phyloP scores from a whole-genome alignment of 75 land plant genomes.

The Pinus tabuliformis region DNA sequence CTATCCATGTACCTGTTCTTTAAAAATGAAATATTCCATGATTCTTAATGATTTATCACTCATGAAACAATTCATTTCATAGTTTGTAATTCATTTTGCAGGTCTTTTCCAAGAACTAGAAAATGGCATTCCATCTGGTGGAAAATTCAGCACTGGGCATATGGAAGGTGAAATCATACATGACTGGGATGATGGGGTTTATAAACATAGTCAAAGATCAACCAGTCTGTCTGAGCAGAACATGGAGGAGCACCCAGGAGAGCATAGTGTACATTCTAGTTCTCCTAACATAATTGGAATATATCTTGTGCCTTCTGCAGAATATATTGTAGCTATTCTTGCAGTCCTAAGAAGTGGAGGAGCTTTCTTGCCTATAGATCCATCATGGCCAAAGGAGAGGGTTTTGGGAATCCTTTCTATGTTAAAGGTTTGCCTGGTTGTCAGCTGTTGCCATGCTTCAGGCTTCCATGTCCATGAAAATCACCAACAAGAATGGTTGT shows the following conservation, averaged over 20 bases:
- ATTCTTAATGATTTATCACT: not conserved
- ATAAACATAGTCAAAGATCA: not conserved
- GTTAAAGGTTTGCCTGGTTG: constrained; percentile 38
- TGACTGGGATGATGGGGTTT: not conserved
- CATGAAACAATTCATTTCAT: not conserved
- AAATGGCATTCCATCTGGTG: not conserved
- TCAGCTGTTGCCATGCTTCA: constrained; percentile 15
- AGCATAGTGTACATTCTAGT: not conserved
- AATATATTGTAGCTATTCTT: constrained; percentile 68
- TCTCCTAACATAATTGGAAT: constrained; percentile 57
- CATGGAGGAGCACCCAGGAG: not conserved
- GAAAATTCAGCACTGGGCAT: not conserved
- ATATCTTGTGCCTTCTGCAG: constrained; percentile 58
- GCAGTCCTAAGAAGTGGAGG: constrained; percentile 61
- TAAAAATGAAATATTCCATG: not conserved
- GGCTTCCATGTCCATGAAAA: constrained; percentile 1
- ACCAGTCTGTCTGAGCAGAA: not conserved
- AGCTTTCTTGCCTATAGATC: constrained; percentile 79
- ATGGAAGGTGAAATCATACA: not conserved
- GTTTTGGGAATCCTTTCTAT: constrained; percentile 31
- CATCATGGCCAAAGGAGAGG: constrained; percentile 67
- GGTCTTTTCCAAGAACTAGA: not conserved
- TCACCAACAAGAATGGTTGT: constrained; percentile 21
- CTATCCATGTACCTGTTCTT: not conserved
- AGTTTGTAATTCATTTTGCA: not conserved